A percentile compares a stretch with the other conserved stretches of the same genome.
Evolutionary conservation across 495 filamentous ascomycete species (phyloP).

Genomic region (Aspergillus cavernicola): DNA sequence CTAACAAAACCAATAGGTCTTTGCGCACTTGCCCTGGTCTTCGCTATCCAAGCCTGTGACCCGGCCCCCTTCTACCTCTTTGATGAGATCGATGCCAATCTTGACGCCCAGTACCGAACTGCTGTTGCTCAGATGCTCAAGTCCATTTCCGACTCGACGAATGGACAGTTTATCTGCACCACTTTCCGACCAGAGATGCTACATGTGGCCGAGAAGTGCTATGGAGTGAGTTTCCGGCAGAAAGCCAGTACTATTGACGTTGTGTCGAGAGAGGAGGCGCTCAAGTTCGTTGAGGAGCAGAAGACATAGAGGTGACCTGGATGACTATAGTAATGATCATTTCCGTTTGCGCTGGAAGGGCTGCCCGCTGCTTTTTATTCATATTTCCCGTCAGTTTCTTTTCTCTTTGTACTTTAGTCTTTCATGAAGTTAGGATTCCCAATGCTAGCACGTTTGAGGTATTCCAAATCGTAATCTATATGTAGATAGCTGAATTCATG

Average conservation of each 20-base stretch:
- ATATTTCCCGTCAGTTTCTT: background rate
- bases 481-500: background rate
- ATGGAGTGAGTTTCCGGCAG: conserved; percentile 89
- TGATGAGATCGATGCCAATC: conserved; percentile 97
- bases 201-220: conserved; percentile 92
- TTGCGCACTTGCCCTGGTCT: conserved; percentile 92
- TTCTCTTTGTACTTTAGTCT: conserved; percentile 12
- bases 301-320: conserved; percentile 34
- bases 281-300: conserved; percentile 89
- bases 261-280: conserved; percentile 78
- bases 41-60: conserved; percentile 97
- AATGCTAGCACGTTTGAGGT: conserved; percentile 15
- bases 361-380: conserved; percentile 1
- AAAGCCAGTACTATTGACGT: conserved; percentile 92
- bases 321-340: conserved; percentile 17
- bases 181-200: conserved; percentile 98
- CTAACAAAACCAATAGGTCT: conserved; percentile 56
- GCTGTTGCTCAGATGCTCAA: conserved; percentile 86
- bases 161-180: conserved; percentile 78
- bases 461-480: background rate
- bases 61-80: conserved; percentile 98
- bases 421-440: conserved; percentile 20
- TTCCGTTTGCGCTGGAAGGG: conserved; percentile 3
- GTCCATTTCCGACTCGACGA: conserved; percentile 60
- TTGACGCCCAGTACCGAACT: conserved; percentile 95